These are phyloP conservation scores for Kodamaea sp. DNA, from an alignment of 1,139 yeast genomes.

Conservation along the genomic window DNA sequence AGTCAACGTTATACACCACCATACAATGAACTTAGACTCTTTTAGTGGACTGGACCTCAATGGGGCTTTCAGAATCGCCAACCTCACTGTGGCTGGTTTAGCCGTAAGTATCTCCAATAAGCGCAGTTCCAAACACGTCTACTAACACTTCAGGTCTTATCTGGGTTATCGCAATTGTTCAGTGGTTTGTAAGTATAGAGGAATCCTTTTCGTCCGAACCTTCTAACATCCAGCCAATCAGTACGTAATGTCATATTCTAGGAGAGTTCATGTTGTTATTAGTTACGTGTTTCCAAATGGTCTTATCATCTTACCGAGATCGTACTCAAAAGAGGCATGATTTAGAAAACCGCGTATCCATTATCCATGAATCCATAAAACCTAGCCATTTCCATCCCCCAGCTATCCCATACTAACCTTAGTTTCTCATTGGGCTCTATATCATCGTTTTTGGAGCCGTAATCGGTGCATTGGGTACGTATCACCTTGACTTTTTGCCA, in stretches of 20 bases:
- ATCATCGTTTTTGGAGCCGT: slow-evolving; percentile 56
- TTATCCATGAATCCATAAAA: too few species aligned
- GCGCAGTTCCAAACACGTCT: not conserved
- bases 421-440: slow-evolving; percentile 58
- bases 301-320: too few species aligned
- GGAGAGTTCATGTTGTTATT: too few species aligned
- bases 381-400: slow-evolving; percentile 14
- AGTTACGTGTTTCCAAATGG: too few species aligned
- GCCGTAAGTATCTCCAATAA: slow-evolving; percentile 51
- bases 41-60: slow-evolving; percentile 34
- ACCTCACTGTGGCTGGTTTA: slow-evolving; percentile 63
- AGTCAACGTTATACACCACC: too few species aligned
- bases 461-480: slow-evolving; percentile 56
- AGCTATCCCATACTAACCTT: slow-evolving; percentile 12
- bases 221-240: slow-evolving; percentile 31
- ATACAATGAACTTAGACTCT: slow-evolving; percentile 15
- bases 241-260: slow-evolving; percentile 20
- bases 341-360: too few species aligned
- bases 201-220: not conserved
- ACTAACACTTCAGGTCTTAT: slow-evolving; percentile 43
- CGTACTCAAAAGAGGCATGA: too few species aligned
- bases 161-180: slow-evolving; percentile 62
- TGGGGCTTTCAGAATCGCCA: slow-evolving; percentile 62
- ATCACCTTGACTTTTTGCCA: not conserved
- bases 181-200: slow-evolving; percentile 50